Evolutionary conservation across 1,284 basidiomycete genomes (phyloP).

Genomic region (Waitea zeae): DNA sequence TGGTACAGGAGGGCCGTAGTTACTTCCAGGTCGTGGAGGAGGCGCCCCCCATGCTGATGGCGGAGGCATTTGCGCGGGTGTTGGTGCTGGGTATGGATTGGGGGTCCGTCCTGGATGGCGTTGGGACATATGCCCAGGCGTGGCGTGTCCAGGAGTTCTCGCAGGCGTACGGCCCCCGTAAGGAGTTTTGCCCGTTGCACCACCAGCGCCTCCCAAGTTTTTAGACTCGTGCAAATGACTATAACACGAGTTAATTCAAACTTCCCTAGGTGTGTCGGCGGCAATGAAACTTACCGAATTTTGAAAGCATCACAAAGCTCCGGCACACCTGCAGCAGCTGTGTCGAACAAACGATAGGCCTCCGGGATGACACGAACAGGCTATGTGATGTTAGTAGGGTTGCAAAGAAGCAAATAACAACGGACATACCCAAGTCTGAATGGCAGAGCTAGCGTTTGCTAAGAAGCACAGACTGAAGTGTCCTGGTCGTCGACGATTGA

Average conservation of each 20-base stretch:
- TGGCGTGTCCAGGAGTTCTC: conserved; percentile 50
- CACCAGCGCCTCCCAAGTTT: conserved; percentile 38
- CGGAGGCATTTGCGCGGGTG: too few relatives aligned
- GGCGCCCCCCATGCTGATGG: too few relatives aligned
- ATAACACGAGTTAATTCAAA: conserved; percentile 8
- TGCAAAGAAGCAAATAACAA: conserved; percentile 2
- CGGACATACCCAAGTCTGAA: conserved; percentile 72
- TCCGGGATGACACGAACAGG: conserved; percentile 82
- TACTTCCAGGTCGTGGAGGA: conserved; percentile 6
- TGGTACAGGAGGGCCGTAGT: conserved; percentile 10
- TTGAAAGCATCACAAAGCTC: conserved; percentile 95
- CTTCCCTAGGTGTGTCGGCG: conserved; percentile 1
- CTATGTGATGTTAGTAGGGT: conserved; percentile 19
- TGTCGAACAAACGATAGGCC: conserved; percentile 80
- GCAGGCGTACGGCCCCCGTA: conserved; percentile 68
- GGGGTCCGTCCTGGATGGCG: conserved; percentile 56
- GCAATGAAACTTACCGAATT: conserved; percentile 38
- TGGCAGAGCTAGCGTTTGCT: conserved; percentile 78
- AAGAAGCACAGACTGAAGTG: conserved; percentile 92
- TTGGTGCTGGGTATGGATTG: conserved; percentile 42
- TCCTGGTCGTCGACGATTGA: conserved; percentile 82
- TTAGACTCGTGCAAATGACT: conserved; percentile 72
- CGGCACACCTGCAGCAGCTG: conserved; percentile 75
- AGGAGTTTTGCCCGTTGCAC: conserved; percentile 63
- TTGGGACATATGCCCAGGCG: conserved; percentile 59